Evolutionary conservation across 108 stramenopile species (phyloP).

Genomic region (Nitzschia putrida): DNA sequence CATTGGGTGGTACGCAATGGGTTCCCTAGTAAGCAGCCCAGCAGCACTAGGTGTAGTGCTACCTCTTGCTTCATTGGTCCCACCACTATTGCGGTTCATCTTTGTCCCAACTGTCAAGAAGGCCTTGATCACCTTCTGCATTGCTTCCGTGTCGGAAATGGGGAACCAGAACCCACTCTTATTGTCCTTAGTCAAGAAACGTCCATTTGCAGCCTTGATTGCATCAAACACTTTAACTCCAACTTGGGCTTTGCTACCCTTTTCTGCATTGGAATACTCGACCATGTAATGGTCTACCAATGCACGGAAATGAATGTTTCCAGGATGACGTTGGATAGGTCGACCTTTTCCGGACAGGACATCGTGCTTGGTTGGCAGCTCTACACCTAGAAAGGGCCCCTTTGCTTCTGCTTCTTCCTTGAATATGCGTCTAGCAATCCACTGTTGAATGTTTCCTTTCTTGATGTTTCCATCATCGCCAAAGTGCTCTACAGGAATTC

Average conservation of each 20-base stretch:
- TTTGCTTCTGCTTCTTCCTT: background rate
- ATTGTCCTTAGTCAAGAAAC: constrained; percentile 1
- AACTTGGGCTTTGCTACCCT: background rate
- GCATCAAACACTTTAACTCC: background rate
- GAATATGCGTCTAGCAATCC: background rate
- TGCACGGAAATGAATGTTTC: constrained; percentile 6
- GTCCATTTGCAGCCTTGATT: background rate
- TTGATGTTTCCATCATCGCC: background rate
- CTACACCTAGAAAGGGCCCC: background rate
- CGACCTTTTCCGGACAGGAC: constrained; percentile 14
- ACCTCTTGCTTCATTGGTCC: too few relatives aligned
- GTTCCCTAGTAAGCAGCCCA: too few relatives aligned
- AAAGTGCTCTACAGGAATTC: constrained; percentile 20
- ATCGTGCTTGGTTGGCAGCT: constrained; percentile 7
- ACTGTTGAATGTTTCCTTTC: background rate
- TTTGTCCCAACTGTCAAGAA: background rate
- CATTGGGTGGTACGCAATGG: too few relatives aligned
- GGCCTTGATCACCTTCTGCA: background rate
- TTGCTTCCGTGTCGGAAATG: background rate
- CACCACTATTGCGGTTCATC: background rate
- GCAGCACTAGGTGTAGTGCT: too few relatives aligned
- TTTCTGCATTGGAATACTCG: background rate
- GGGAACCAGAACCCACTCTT: background rate
- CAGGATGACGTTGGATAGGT: constrained; percentile 14
- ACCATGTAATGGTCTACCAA: constrained; percentile 4